These are phyloP conservation scores for Agarophyton chilense DNA, from an alignment of 23 red algal genomes.

Conservation along the genomic window DNA sequence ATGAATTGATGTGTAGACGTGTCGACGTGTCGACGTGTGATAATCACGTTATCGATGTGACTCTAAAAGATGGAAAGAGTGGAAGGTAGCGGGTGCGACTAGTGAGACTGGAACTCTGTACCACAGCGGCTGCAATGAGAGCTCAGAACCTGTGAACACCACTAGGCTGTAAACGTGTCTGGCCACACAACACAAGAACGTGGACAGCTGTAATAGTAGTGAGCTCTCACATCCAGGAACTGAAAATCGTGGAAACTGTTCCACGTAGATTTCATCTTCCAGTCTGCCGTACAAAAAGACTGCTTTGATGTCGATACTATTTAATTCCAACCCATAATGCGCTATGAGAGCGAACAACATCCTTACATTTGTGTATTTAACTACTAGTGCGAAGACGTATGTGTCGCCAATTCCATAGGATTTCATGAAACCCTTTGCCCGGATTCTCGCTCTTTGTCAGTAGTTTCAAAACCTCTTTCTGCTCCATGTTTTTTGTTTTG, in stretches of 20 bases:
- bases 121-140: too few relatives aligned
- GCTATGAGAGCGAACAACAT: not conserved
- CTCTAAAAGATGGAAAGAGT: too few relatives aligned
- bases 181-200: too few relatives aligned
- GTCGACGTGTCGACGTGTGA: too few relatives aligned
- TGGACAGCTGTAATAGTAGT: too few relatives aligned
- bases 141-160: too few relatives aligned
- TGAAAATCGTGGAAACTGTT: not conserved
- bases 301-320: constrained; percentile 18
- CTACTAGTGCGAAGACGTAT: constrained; percentile 36
- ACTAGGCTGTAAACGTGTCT: too few relatives aligned
- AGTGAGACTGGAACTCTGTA: too few relatives aligned
- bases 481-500: not conserved
- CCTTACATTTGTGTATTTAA: constrained; percentile 16
- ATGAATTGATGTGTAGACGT: too few relatives aligned
- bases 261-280: constrained; percentile 22
- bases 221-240: too few relatives aligned
- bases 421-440: constrained; percentile 49
- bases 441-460: constrained; percentile 25
- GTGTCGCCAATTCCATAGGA: constrained; percentile 26
- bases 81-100: too few relatives aligned
- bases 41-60: too few relatives aligned
- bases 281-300: constrained; percentile 35
- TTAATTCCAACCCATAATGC: not conserved
- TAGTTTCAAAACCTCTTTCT: not conserved